phyloP scores from a whole-genome alignment of 345 rosid genomes.

The Aegle marmelos region DNA sequence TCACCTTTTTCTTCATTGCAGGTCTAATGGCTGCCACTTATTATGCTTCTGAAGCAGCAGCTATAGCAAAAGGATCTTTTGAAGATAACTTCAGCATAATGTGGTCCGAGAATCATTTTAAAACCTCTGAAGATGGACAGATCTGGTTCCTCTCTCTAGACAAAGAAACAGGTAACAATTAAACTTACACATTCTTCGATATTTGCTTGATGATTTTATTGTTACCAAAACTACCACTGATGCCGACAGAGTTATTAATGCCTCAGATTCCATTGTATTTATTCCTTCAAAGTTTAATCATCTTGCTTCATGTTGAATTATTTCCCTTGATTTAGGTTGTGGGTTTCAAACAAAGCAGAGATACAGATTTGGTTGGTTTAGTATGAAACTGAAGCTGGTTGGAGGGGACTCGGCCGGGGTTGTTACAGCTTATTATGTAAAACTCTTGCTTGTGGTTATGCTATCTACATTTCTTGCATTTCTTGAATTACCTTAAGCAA shows the following conservation, averaged over 20 bases:
- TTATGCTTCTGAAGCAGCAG: conserved; percentile 31
- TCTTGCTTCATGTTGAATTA: background rate
- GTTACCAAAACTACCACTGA: background rate
- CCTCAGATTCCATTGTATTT: background rate
- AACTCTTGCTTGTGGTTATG: background rate
- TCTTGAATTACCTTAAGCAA: background rate
- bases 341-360: conserved; percentile 93
- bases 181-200: background rate
- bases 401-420: conserved; percentile 98
- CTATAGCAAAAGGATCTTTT: conserved; percentile 50
- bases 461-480: background rate
- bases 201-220: background rate
- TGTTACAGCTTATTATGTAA: conserved; percentile 91
- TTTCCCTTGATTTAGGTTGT: conserved; percentile 48
- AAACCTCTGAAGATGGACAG: conserved; percentile 89
- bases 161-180: conserved; percentile 74
- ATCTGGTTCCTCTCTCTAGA: conserved; percentile 94
- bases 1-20: conserved; percentile 28
- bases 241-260: background rate
- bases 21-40: conserved; percentile 32
- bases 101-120: conserved; percentile 94
- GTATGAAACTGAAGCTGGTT: conserved; percentile 93
- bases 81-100: conserved; percentile 87
- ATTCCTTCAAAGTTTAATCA: background rate
- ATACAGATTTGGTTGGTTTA: conserved; percentile 96